phyloP scores from a whole-genome alignment of 441 rosid genomes.

The Euphorbia celastroides region DNA sequence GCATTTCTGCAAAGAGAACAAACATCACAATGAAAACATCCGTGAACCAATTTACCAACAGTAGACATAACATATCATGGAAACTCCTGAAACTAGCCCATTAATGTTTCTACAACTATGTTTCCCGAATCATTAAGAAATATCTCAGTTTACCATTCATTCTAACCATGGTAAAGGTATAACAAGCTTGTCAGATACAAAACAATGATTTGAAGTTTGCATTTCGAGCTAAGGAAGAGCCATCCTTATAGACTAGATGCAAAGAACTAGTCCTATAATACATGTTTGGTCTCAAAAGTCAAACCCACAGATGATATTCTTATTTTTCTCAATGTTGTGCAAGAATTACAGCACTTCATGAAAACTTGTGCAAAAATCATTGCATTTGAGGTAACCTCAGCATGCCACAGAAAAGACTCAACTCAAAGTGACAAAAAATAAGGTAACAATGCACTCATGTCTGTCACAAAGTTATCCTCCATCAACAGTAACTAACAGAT shows the following conservation, averaged over 20 bases:
- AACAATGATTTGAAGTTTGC: neutral
- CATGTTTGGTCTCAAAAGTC: neutral
- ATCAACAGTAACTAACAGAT: neutral
- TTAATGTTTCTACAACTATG: neutral
- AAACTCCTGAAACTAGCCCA: neutral
- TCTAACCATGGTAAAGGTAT: neutral
- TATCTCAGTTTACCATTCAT: neutral
- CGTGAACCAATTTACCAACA: neutral
- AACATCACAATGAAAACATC: neutral
- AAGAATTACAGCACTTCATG: neutral
- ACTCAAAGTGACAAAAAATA: too few species aligned
- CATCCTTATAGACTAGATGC: too few species aligned
- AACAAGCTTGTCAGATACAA: too few species aligned
- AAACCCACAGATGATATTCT: neutral
- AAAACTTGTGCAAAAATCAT: neutral
- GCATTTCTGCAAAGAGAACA: neutral
- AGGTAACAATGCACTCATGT: neutral
- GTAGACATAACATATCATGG: neutral
- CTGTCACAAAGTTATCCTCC: neutral
- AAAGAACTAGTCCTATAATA: too few species aligned
- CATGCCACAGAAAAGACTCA: neutral
- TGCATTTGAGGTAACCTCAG: slow-evolving; percentile 9
- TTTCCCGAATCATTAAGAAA: neutral
- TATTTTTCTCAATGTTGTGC: neutral
- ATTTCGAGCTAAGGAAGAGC: neutral